phyloP scores from a whole-genome alignment of 495 filamentous ascomycete genomes.

The Amphirosellinia nigrospora region DNA sequence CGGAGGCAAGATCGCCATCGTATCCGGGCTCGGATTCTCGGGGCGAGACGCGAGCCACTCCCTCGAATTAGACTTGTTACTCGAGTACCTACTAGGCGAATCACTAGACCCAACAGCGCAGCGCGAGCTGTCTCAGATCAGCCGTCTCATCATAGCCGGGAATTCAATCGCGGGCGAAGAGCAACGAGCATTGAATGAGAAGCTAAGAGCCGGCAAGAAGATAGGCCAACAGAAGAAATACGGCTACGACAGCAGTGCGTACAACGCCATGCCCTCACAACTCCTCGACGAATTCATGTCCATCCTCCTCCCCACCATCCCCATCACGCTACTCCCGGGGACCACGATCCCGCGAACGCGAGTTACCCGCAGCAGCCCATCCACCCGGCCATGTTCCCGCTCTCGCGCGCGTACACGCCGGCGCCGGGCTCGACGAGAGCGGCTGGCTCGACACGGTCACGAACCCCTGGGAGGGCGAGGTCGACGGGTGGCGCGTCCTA shows the following conservation, averaged over 20 bases:
- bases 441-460: conserved; percentile 90
- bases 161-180: conserved; percentile 72
- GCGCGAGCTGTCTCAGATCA: conserved; percentile 69
- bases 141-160: conserved; percentile 86
- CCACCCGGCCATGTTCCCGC: conserved; percentile 81
- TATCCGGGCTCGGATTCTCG: conserved; percentile 85
- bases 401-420: conserved; percentile 69
- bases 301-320: conserved; percentile 78
- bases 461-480: conserved; percentile 89
- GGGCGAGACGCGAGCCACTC: conserved; percentile 72
- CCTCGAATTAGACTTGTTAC: conserved; percentile 75
- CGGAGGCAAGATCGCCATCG: conserved; percentile 78
- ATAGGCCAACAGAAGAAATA: conserved; percentile 71
- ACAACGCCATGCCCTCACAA: conserved; percentile 82
- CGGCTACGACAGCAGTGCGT: conserved; percentile 87
- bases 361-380: conserved; percentile 83
- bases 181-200: conserved; percentile 37
- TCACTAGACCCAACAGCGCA: conserved; percentile 63
- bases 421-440: conserved; percentile 53
- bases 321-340: conserved; percentile 80
- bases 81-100: conserved; percentile 90
- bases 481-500: conserved; percentile 85
- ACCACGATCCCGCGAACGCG: conserved; percentile 78
- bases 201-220: conserved; percentile 46
- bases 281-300: conserved; percentile 84